These are phyloP conservation scores for Cyclotella sp. DNA, from an alignment of 108 stramenopile species.

Conservation along the genomic window DNA sequence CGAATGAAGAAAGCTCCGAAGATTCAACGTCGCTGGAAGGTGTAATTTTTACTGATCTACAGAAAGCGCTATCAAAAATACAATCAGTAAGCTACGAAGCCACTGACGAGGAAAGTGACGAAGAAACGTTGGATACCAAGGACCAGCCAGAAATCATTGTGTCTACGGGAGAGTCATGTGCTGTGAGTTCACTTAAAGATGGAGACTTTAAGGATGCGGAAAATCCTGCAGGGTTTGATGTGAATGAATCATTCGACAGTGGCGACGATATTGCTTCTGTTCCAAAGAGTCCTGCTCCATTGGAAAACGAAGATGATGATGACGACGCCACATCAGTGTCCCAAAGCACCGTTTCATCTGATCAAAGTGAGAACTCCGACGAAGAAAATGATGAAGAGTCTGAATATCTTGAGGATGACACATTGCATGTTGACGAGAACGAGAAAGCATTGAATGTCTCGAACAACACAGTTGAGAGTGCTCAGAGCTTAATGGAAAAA, in stretches of 20 bases:
- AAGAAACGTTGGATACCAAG: slow-evolving; percentile 5
- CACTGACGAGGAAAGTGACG: slow-evolving; percentile 9
- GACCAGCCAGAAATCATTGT: slow-evolving; percentile 8
- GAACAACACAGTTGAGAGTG: not conserved
- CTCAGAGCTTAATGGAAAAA: not conserved
- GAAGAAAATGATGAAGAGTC: slow-evolving; percentile 4
- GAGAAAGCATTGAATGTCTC: not conserved
- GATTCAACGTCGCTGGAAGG: slow-evolving; percentile 5
- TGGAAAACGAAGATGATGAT: not conserved
- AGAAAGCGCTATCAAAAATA: slow-evolving; percentile 25
- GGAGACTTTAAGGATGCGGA: not conserved
- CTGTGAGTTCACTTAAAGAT: slow-evolving; percentile 31
- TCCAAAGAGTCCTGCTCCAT: slow-evolving; percentile 25
- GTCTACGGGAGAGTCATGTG: slow-evolving; percentile 20
- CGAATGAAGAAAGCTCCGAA: not conserved
- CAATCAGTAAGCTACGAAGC: slow-evolving; percentile 5
- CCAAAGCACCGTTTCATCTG: too few relatives aligned
- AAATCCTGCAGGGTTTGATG: not conserved
- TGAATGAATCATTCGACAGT: slow-evolving; percentile 13
- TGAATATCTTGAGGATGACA: not conserved
- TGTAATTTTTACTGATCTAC: slow-evolving; percentile 7
- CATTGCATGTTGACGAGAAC: not conserved
- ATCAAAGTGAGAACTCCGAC: too few relatives aligned
- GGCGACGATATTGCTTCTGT: slow-evolving; percentile 24
- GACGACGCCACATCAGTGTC: not conserved